A percentile compares a stretch with the other conserved stretches of the same genome.
Conservation (phyloP, 768 basidiomycete genomes). For the Russula ochroleuca region DNA sequence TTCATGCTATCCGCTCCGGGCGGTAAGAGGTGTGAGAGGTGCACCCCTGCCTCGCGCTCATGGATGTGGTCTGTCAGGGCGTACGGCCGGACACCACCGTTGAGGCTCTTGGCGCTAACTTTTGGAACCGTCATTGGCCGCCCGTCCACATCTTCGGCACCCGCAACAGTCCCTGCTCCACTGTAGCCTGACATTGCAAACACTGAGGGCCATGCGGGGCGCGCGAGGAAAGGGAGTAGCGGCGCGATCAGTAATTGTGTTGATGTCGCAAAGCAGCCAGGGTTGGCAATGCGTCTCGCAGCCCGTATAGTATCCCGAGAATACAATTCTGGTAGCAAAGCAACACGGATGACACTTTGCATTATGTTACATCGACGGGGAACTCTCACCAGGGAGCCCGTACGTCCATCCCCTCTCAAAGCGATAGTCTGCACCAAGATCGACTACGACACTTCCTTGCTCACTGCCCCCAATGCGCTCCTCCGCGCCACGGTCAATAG, state of each 20-base stretch:
- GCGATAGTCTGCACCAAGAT: conserved; percentile 90
- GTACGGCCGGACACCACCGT: conserved; percentile 78
- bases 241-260: conserved; percentile 90
- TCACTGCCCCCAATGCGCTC: conserved; percentile 41
- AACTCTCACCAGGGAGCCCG: conserved; percentile 92
- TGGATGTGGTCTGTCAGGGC: conserved; percentile 96
- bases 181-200: conserved; percentile 94
- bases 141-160: conserved; percentile 59
- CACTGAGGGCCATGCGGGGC: conserved; percentile 65
- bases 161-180: conserved; percentile 85
- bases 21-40: conserved; percentile 63
- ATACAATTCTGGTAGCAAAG: conserved; percentile 69
- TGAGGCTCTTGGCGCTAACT: conserved; percentile 69
- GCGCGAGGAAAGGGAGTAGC: conserved; percentile 65
- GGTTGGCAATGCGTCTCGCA: conserved; percentile 90
- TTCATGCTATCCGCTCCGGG: conserved; percentile 40
- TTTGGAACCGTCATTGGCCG: conserved; percentile 76
- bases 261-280: conserved; percentile 95
- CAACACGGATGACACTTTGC: conserved; percentile 35
- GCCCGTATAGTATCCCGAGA: conserved; percentile 60
- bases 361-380: conserved; percentile 39
- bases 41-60: conserved; percentile 89
- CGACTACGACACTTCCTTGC: conserved; percentile 76
- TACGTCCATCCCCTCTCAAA: conserved; percentile 97
- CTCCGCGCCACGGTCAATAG: conserved; percentile 71